These are phyloP conservation scores for Zea mays DNA, from an alignment of 176 grass and related monocot genomes.

Conservation along the genomic window Zm-B73-REFERENCE-NAM-5.0 NC_050100.1:177942501-177943000, in stretches of 20 bases:
- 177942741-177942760: neutral
- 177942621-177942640: neutral
- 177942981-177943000: neutral
- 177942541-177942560: constrained; percentile 4
- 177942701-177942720: neutral
- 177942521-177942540: neutral
- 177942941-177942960: neutral
- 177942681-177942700: neutral
- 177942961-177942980: neutral
- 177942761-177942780: neutral
- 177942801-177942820: constrained; percentile 50
- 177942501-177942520: too few species aligned
- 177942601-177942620: constrained; percentile 33
- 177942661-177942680: neutral
- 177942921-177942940: neutral
- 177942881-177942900: neutral
- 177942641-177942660: neutral
- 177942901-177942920: neutral
- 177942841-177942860: neutral
- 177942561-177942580: neutral
- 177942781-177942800: constrained; percentile 19
- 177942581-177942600: constrained; percentile 39
- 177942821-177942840: constrained; percentile 34
- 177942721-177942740: neutral
- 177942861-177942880: neutral